A percentile compares a stretch with the other conserved stretches of the same genome.
Conservation (phyloP, 768 basidiomycete genomes). For the Amylocystis lapponica region DNA sequence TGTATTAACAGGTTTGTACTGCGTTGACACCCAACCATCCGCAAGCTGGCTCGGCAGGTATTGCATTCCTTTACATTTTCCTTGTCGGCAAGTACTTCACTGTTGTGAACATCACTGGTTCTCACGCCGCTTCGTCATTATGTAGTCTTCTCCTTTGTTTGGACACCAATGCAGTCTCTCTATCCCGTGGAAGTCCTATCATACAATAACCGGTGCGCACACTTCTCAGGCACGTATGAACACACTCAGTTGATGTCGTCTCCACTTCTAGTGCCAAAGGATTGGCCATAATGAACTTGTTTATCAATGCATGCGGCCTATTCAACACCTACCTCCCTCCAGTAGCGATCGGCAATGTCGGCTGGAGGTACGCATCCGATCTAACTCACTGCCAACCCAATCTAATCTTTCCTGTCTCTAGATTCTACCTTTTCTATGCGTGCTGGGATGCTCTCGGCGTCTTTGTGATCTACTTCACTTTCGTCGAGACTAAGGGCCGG, state of each 20-base stretch:
- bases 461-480: constrained; percentile 45
- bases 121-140: not conserved
- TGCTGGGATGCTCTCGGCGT: constrained; percentile 59
- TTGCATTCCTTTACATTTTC: constrained; percentile 19
- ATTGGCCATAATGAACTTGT: constrained; percentile 68
- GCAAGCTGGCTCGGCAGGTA: constrained; percentile 24
- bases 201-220: constrained; percentile 49
- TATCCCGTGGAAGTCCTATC: constrained; percentile 77
- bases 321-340: constrained; percentile 83
- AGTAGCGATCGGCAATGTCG: constrained; percentile 50
- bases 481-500: constrained; percentile 66
- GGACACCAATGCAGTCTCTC: constrained; percentile 57
- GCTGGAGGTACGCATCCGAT: constrained; percentile 29
- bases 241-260: not conserved
- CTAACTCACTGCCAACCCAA: constrained; percentile 3
- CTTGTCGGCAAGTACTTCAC: constrained; percentile 10
- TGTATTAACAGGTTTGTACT: constrained; percentile 14
- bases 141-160: constrained; percentile 6
- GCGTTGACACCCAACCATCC: constrained; percentile 23
- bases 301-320: constrained; percentile 57
- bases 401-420: constrained; percentile 7
- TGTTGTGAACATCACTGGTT: not conserved
- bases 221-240: not conserved
- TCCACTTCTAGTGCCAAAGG: constrained; percentile 50
- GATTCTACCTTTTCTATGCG: constrained; percentile 44